Percentiles rank a stretch among this genome's conserved stretches.
phyloP scores from a whole-genome alignment of 257 asterid genomes.

The Solanum bukasovii region DNA sequence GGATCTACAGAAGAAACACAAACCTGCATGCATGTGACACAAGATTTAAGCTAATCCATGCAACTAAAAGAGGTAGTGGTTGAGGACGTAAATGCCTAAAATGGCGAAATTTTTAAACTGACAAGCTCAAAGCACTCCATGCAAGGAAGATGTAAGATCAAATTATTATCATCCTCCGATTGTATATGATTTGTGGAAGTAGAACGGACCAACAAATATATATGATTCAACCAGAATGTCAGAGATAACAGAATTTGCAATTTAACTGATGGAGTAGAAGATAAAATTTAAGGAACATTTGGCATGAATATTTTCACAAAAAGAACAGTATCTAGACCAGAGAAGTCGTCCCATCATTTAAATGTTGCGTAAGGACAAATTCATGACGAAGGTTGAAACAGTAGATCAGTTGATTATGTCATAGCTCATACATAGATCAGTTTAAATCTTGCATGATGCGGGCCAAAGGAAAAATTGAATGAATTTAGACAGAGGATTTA shows the following conservation, averaged over 20 bases:
- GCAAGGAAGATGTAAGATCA: neutral
- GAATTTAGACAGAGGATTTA: conserved; percentile 5
- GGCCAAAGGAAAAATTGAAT: neutral
- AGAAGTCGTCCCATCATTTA: neutral
- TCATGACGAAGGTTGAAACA: neutral
- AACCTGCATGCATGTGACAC: conserved; percentile 30
- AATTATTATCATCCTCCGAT: neutral
- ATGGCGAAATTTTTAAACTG: neutral
- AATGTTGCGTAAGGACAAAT: neutral
- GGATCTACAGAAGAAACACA: conserved; percentile 94
- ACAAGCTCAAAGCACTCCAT: neutral
- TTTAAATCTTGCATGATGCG: neutral
- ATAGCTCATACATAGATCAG: neutral
- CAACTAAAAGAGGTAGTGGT: neutral
- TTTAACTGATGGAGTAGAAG: neutral
- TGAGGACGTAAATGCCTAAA: neutral
- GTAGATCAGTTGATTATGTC: neutral
- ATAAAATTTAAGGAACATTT: neutral
- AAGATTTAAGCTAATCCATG: neutral
- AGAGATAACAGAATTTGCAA: neutral
- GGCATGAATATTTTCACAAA: neutral
- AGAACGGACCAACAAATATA: neutral
- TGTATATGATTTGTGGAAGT: neutral
- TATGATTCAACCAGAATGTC: neutral
- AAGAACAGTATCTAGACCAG: neutral